Evolutionary conservation across 306 rosid species (phyloP), one percentile per base, ranked within the genome.

Genomic region (Vicia villosa): DNA sequence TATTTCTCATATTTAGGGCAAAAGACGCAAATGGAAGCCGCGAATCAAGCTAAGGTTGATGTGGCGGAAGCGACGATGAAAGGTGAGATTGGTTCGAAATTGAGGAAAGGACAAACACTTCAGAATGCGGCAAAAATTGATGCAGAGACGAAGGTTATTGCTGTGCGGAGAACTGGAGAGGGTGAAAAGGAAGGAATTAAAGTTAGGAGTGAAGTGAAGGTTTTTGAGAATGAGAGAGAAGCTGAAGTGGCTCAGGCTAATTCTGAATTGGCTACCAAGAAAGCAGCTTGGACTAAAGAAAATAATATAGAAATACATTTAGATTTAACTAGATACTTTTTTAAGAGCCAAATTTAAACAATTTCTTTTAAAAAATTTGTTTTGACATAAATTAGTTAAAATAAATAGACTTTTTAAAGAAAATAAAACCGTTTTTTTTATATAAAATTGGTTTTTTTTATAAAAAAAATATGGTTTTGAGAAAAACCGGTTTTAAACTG

Each of bases 21-120:
- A 72, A 89, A 89, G 77, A 89, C 87, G 4, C 90, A 89, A 67
- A 86, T 85, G 82, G 90, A 85, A 41, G 89, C 89, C 0, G 86
- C 80, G 0, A 87, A 89, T 21, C 90, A 85, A 52, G 92, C 87
- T 0, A 85, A 22, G 45, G 78, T 85, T 11, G 81, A 76, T 2
- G 82, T 81, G 20, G 58, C 85, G 0, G 79, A 81, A 63, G 81
- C 79, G 0, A 72, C 10, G 47, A 76, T 59, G 76, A 81, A 76
- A 54, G 84, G 84, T 2, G 75, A 66, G 68, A 20, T 72, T 2
- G 84, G 81, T 0, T 38, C 75, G 0, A 81, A 81, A 63, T 0
- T 20, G 11, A 61, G 85, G 6, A 54, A 52, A 1, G 85, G 85
- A 0, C 47, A 66, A 28, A 76, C 81, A 1, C 65, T 72, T 13